Evolutionary conservation across 768 basidiomycete genomes (phyloP).

Genomic region (Leccinum ochraceum): DNA sequence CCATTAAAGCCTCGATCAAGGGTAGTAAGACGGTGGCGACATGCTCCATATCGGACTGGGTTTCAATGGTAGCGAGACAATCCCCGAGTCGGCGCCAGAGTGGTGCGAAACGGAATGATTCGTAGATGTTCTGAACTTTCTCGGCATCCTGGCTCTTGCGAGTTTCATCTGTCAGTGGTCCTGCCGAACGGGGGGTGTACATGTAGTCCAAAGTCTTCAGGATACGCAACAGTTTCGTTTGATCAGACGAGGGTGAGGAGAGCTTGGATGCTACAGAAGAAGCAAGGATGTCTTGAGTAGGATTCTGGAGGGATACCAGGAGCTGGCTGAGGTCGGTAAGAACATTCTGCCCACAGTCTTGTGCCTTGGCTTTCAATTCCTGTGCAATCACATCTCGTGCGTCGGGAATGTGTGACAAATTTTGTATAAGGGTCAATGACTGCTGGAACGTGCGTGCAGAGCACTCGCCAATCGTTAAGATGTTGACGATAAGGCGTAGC

Average conservation of each 20-base stretch:
- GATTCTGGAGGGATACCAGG: conserved; percentile 56
- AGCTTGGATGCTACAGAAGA: conserved; percentile 83
- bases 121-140: conserved; percentile 86
- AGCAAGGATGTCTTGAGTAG: conserved; percentile 55
- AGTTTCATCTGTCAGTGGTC: conserved; percentile 38
- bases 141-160: conserved; percentile 60
- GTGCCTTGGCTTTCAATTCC: conserved; percentile 83
- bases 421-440: conserved; percentile 87
- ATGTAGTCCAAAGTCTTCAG: conserved; percentile 98
- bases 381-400: conserved; percentile 87
- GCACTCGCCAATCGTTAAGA: conserved; percentile 96
- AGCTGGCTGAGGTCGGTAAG: conserved; percentile 79
- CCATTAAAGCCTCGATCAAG: conserved; percentile 95
- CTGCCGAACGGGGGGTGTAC: conserved; percentile 65
- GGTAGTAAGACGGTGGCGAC: conserved; percentile 92
- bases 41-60: conserved; percentile 77
- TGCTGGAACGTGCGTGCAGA: conserved; percentile 96
- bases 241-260: conserved; percentile 89
- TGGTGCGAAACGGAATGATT: conserved; percentile 85
- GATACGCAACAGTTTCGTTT: conserved; percentile 94
- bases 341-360: conserved; percentile 81
- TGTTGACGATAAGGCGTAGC: conserved; percentile 93
- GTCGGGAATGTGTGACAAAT: conserved; percentile 86
- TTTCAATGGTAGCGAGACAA: conserved; percentile 82
- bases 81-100: conserved; percentile 91